Base-by-base conservation (phyloP, 2,329 filamentous ascomycete species). In the Reticulascus tulasneorum region DNA sequence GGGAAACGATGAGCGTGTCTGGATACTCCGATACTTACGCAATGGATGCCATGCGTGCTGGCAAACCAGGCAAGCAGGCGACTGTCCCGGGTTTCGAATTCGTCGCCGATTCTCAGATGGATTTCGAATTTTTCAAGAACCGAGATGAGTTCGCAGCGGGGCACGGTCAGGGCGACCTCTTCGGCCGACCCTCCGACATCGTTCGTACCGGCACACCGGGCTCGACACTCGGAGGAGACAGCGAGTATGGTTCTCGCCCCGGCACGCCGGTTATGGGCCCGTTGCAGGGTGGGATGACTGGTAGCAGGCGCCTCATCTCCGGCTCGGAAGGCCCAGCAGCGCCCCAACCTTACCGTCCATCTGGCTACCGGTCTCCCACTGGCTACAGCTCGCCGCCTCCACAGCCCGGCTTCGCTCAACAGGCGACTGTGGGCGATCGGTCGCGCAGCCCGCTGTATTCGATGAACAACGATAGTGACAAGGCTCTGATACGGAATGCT, bases 71-170 rank as follows among this genome's bases (percentile, higher is more conserved):
- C 26, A 73, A 71, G 54, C 47, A 50, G 5, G 64, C 56, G 10
- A 46, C 52, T 10, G 51, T 84, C 6, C 79, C 83, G 0, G 87
- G 88, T 0, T 96, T 96, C 59, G 91, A 97, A 60, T 80, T 94
- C 39, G 90, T 97, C 0, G 81, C 86, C 0, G 91, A 97, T 51
- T 76, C 76, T 36, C 80, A 88, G 31, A 82, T 95, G 60, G 89
- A 95, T 57, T 95, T 94, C 55, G 82, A 88, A 42, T 91, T 88
- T 63, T 97, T 82, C 71, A 96, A 94, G 62, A 84, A 95, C 59
- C 75, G 88, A 2, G 77, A 86, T 3, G 91, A 96, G 49, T 96
- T 97, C 62, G 80, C 81, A 2, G 83, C 89, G 9, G 86, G 93
- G 36, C 84, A 89, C 47, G 88, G 88, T n/a, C 89, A 85, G 6